phyloP scores from a whole-genome alignment of 768 basidiomycete genomes.

The Lactarius quietus region DNA sequence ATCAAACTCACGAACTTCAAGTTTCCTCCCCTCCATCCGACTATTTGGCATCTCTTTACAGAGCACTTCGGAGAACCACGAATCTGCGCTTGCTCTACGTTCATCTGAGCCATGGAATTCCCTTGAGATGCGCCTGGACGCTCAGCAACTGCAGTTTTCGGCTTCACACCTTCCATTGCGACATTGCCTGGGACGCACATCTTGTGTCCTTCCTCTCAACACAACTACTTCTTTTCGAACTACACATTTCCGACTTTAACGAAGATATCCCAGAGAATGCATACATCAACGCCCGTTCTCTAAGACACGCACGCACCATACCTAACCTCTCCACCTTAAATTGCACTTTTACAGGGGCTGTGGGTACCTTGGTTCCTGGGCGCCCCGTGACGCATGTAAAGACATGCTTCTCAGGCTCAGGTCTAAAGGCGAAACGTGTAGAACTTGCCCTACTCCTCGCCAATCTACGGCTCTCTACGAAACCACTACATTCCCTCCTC shows the following conservation, averaged over 20 bases:
- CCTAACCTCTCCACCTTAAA: constrained; percentile 52
- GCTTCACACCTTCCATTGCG: constrained; percentile 60
- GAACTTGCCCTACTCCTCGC: constrained; percentile 51
- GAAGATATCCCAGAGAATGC: constrained; percentile 28
- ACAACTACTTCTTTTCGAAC: constrained; percentile 47
- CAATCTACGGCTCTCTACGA: constrained; percentile 44
- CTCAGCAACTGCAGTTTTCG: constrained; percentile 45
- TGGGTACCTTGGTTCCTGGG: constrained; percentile 49
- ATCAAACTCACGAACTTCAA: constrained; percentile 27
- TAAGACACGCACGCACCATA: constrained; percentile 35
- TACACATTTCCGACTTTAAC: constrained; percentile 41
- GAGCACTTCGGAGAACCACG: constrained; percentile 45
- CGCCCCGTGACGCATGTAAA: constrained; percentile 61
- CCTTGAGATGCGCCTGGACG: constrained; percentile 38
- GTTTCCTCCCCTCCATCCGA: constrained; percentile 33
- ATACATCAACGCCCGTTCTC: constrained; percentile 27
- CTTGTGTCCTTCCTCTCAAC: constrained; percentile 51
- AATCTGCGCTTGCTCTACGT: constrained; percentile 53
- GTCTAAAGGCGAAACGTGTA: constrained; percentile 44
- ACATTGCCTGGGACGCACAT: constrained; percentile 58
- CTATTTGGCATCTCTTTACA: constrained; percentile 51
- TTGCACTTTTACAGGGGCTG: constrained; percentile 67
- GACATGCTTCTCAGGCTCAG: constrained; percentile 62
- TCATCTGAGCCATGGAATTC: constrained; percentile 33
- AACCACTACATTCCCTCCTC: constrained; percentile 50